Percentiles rank a stretch among this genome's conserved stretches.
phyloP scores from a whole-genome alignment of 495 filamentous ascomycete species.

The Eremomyces bilateralis region DNA sequence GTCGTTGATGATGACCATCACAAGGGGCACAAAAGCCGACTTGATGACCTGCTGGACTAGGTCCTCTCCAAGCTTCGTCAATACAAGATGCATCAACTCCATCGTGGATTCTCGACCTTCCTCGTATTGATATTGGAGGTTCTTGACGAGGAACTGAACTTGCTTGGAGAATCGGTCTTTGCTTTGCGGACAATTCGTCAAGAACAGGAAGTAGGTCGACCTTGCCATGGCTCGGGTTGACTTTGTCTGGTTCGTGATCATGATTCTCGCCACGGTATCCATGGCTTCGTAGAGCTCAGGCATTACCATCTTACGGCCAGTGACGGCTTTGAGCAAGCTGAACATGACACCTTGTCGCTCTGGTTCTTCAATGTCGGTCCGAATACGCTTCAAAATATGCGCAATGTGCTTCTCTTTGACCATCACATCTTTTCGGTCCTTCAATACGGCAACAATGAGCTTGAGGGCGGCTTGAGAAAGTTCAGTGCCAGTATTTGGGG shows the following conservation, averaged over 20 bases:
- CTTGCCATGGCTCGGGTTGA: constrained; percentile 68
- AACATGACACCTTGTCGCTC: constrained; percentile 79
- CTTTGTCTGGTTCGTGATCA: constrained; percentile 87
- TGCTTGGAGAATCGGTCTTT: constrained; percentile 75
- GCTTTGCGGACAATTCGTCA: constrained; percentile 79
- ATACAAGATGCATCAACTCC: constrained; percentile 64
- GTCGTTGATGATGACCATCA: constrained; percentile 72
- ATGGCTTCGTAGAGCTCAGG: constrained; percentile 76
- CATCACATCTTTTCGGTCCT: constrained; percentile 49
- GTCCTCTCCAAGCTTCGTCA: constrained; percentile 61
- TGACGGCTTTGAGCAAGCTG: constrained; percentile 71
- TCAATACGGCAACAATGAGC: constrained; percentile 61
- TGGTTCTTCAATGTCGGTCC: constrained; percentile 80
- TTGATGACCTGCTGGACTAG: constrained; percentile 60
- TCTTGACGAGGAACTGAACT: constrained; percentile 67
- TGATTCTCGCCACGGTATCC: constrained; percentile 71
- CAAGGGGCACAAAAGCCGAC: constrained; percentile 66
- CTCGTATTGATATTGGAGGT: constrained; percentile 72
- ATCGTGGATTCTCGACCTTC: constrained; percentile 78
- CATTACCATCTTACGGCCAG: constrained; percentile 66
- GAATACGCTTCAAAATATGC: constrained; percentile 61
- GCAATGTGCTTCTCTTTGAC: constrained; percentile 67
- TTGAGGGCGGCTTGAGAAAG: constrained; percentile 71
- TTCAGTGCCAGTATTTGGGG: constrained; percentile 56
- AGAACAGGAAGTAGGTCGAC: constrained; percentile 78